Conservation (phyloP, 169 alveolate species). For the Plasmodium vinckei region DNA sequence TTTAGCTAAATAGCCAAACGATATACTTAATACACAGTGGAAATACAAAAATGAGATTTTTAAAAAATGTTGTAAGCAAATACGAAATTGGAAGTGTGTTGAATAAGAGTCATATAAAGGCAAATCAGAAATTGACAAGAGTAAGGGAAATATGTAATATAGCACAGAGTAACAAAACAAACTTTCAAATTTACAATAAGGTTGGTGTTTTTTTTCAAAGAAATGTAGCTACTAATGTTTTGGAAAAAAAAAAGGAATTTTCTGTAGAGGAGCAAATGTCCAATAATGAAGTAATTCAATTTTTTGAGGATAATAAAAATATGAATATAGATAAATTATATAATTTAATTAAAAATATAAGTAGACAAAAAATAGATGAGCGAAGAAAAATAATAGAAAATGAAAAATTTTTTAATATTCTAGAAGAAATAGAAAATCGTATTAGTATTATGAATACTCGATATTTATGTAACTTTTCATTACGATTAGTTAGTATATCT, state of each 20-base stretch:
- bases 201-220: not conserved
- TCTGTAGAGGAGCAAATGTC: slow-evolving; percentile 52
- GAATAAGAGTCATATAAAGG: not conserved
- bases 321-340: slow-evolving; percentile 75
- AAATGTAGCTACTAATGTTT: slow-evolving; percentile 17
- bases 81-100: slow-evolving; percentile 1
- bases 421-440: slow-evolving; percentile 76
- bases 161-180: not conserved
- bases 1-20: too few relatives aligned
- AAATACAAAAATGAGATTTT: slow-evolving; percentile 31
- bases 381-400: slow-evolving; percentile 57
- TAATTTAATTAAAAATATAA: slow-evolving; percentile 63
- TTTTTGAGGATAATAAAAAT: slow-evolving; percentile 72
- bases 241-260: slow-evolving; percentile 13
- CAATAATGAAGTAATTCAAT: slow-evolving; percentile 57
- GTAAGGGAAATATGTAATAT: not conserved
- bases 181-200: not conserved
- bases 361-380: slow-evolving; percentile 71
- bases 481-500: slow-evolving; percentile 66
- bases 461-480: slow-evolving; percentile 64
- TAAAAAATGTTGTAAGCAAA: slow-evolving; percentile 27
- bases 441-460: slow-evolving; percentile 69
- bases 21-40: too few relatives aligned
- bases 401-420: slow-evolving; percentile 47
- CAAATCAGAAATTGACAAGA: not conserved